phyloP scores from a whole-genome alignment of 345 rosid genomes.

The Hypericum perforatum region DNA sequence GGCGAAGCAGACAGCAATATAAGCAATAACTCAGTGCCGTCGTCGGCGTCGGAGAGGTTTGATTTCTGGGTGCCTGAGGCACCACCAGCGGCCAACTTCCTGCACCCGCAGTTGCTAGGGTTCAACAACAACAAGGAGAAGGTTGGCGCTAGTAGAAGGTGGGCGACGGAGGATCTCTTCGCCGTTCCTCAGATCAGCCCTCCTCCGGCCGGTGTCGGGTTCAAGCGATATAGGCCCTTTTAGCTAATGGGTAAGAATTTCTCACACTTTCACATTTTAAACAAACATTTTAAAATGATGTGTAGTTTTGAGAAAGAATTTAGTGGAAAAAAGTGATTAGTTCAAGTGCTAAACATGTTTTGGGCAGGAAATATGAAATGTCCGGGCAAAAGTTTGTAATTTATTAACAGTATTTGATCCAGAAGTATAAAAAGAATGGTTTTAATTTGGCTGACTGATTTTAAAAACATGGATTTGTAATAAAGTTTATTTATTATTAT shows the following conservation, averaged over 20 bases:
- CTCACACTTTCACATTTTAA: no score
- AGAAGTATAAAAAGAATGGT: no score
- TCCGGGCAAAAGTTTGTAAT: no score
- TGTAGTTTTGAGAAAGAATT: no score
- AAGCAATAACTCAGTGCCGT: slow-evolving; percentile 5
- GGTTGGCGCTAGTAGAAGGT: slow-evolving; percentile 21
- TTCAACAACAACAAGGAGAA: neutral
- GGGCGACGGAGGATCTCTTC: slow-evolving; percentile 41
- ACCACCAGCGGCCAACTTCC: slow-evolving; percentile 19
- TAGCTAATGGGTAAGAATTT: slow-evolving; percentile 15
- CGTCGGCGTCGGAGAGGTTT: slow-evolving; percentile 33
- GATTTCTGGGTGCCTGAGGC: slow-evolving; percentile 71
- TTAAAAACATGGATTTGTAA: no score
- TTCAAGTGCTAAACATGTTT: no score
- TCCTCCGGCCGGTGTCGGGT: slow-evolving; percentile 16
- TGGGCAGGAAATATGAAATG: no score
- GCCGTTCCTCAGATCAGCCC: slow-evolving; percentile 62
- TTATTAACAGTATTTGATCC: no score
- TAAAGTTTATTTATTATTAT: no score
- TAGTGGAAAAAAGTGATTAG: no score
- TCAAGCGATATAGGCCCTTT: slow-evolving; percentile 45
- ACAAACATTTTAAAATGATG: no score
- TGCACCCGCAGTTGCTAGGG: slow-evolving; percentile 8
- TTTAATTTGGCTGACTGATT: no score
- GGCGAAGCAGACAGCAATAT: slow-evolving; percentile 28